Base-by-base conservation (phyloP, 371 early-diverging fungal species). In the Mortierella sp. region DNA sequence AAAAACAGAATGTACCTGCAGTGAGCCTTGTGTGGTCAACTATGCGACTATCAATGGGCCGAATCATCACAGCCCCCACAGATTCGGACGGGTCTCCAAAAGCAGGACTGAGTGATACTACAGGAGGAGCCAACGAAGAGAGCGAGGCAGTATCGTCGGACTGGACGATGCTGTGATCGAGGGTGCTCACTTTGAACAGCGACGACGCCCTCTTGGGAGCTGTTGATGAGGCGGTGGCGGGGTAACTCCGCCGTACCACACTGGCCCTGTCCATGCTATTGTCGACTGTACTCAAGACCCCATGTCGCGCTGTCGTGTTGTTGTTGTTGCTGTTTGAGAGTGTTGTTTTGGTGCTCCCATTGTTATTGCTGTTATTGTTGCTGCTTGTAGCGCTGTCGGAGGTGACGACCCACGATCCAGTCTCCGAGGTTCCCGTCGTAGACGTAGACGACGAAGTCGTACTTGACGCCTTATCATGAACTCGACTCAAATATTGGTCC, bases 111-210 rank as follows among this genome's bases (percentile, higher is more conserved):
- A 84, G 79, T 21, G 88, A 87, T 11, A 88, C 81, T 38, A 88
- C 81, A 2, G 89, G 85, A 4, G 89, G 89, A 1, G 88, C 88
- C 0, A 83, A 51, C 0, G 88, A 79, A 35, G 87, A 75, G 1
- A 82, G 77, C 12, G 88, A 78, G 6, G 84, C 79, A 6, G 80
- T 27, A 21, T 82, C 80, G 49, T 86, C 84, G 63, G 82, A 81
- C 18, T 87, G 82, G 35, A 80, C 60, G 51, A 88, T 81, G 21
- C 83, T 83, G 32, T 81, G 87, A 46, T 87, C 88, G 38, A 81
- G 78, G n/a, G 82, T 85, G 70, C 88, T 88, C 21, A 85, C 83
- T 83, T 79, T 83, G 55, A 85, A 85, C 10, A 87, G 58, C 12
- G 88, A 87, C 0, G 87, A 83, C 0, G 88, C 70, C 38, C 88